These are phyloP conservation scores for Nephelium lappaceum DNA, from an alignment of 345 rosid genomes.

Conservation along the genomic window DNA sequence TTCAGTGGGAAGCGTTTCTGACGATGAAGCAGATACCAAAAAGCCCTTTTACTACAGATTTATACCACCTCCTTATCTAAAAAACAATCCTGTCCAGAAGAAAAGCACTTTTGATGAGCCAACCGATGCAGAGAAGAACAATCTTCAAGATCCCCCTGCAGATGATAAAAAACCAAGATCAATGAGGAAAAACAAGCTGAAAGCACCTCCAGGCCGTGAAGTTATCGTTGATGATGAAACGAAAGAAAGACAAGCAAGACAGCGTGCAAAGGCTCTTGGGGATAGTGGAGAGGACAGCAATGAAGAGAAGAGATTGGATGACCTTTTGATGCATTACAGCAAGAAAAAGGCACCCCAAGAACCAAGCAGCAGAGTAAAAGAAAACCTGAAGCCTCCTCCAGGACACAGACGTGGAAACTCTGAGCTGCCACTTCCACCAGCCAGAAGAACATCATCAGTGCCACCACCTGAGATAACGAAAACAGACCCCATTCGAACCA, in stretches of 20 bases:
- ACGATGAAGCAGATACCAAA: conserved; percentile 40
- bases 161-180: conserved; percentile 66
- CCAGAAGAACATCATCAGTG: conserved; percentile 25
- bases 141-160: conserved; percentile 26
- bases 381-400: conserved; percentile 14
- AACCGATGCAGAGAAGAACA: conserved; percentile 16
- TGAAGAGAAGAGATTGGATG: conserved; percentile 39
- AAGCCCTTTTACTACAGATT: conserved; percentile 42
- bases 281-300: conserved; percentile 22
- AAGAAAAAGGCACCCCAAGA: conserved; percentile 32
- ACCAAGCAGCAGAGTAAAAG: conserved; percentile 15
- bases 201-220: conserved; percentile 34
- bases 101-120: conserved; percentile 34
- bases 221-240: background rate
- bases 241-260: conserved; percentile 11
- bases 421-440: conserved; percentile 28
- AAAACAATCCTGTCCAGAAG: conserved; percentile 30
- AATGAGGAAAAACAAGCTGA: conserved; percentile 51
- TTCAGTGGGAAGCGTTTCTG: conserved; percentile 46
- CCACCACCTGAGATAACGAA: background rate
- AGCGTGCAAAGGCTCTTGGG: background rate
- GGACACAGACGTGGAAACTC: conserved; percentile 23
- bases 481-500: conserved; percentile 33
- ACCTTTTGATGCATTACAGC: conserved; percentile 43
- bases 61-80: conserved; percentile 59